Evolutionary conservation across 345 rosid species (phyloP).

Genomic region (Gossypium longicalyx): DNA sequence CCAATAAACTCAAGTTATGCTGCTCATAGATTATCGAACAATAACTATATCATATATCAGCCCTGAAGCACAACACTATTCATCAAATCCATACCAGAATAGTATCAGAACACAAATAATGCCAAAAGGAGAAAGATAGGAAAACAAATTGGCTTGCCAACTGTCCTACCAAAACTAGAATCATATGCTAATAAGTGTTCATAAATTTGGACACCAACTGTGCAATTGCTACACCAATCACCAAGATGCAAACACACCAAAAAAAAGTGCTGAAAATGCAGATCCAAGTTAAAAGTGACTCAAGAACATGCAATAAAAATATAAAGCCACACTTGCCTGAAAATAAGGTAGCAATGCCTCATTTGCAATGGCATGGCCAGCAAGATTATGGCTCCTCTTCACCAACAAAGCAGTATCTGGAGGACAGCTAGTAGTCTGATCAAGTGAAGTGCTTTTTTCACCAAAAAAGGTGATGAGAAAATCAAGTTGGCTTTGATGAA

Average conservation of each 20-base stretch:
- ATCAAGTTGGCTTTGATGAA: slow-evolving; percentile 93
- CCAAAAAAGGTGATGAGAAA: slow-evolving; percentile 81
- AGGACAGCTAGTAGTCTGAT: slow-evolving; percentile 35
- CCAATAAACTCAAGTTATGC: neutral
- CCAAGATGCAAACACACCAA: neutral
- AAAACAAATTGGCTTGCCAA: slow-evolving; percentile 2
- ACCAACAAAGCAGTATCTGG: slow-evolving; percentile 34
- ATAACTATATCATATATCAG: neutral
- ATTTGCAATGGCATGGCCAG: slow-evolving; percentile 43
- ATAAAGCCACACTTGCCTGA: slow-evolving; percentile 54
- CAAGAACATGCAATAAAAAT: slow-evolving; percentile 8
- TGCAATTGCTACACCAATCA: neutral
- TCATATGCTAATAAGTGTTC: neutral
- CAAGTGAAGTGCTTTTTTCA: slow-evolving; percentile 40
- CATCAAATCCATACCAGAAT: neutral
- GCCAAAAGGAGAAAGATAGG: neutral
- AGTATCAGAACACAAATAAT: slow-evolving; percentile 1
- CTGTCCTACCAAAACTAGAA: neutral
- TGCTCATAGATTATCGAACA: neutral
- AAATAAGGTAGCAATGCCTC: slow-evolving; percentile 97
- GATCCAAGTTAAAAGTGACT: neutral
- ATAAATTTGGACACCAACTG: neutral
- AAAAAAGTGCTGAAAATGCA: neutral
- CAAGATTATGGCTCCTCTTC: slow-evolving; percentile 23
- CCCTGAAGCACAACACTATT: slow-evolving; percentile 3